Evolutionary conservation across 2,329 filamentous ascomycete species (phyloP).

Genomic region (Aspergillus puulaauensis): DNA sequence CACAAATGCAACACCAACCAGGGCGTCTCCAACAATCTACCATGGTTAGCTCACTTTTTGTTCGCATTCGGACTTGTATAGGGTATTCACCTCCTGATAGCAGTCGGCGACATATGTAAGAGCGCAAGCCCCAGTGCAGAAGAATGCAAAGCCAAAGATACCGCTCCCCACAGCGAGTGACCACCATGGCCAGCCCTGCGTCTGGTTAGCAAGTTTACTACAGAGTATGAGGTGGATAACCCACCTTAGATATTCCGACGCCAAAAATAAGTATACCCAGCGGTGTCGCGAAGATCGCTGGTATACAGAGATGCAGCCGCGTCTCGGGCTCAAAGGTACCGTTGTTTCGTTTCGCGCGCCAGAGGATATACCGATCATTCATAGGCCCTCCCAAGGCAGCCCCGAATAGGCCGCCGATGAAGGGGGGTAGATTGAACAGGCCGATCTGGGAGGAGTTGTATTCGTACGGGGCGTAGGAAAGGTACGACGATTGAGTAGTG

Average conservation of each 20-base stretch:
- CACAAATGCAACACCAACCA: constrained; percentile 47
- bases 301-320: constrained; percentile 34
- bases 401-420: constrained; percentile 34
- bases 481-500: constrained; percentile 35
- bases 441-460: constrained; percentile 41
- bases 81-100: background rate
- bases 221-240: too few species aligned
- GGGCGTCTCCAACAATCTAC: constrained; percentile 49
- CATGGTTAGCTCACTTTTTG: background rate
- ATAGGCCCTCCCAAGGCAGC: constrained; percentile 13
- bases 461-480: constrained; percentile 42
- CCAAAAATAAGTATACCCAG: constrained; percentile 27
- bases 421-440: constrained; percentile 39
- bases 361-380: constrained; percentile 39
- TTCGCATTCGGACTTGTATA: too few species aligned
- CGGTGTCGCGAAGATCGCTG: constrained; percentile 13
- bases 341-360: constrained; percentile 35
- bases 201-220: background rate
- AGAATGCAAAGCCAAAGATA: constrained; percentile 1
- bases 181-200: constrained; percentile 7
- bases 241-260: background rate
- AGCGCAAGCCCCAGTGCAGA: background rate
- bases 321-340: constrained; percentile 49
- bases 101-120: constrained; percentile 1
- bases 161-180: background rate